These are phyloP conservation scores for Agrocybe praecox DNA, from an alignment of 768 basidiomycete species.

Conservation along the genomic window DNA sequence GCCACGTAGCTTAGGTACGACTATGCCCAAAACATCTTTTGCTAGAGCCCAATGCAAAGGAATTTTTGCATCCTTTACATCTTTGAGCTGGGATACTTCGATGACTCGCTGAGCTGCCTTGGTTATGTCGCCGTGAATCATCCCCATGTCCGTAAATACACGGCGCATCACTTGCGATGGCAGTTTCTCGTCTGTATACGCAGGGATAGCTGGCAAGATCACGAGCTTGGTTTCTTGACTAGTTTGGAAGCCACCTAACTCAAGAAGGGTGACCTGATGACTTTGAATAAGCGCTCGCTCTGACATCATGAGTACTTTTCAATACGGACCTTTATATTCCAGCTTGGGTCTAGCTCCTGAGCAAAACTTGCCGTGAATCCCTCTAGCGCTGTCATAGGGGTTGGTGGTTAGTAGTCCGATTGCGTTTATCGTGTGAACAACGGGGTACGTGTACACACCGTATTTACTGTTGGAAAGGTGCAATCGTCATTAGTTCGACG, in stretches of 20 bases:
- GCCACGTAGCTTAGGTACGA: not conserved
- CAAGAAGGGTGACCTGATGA: constrained; percentile 15
- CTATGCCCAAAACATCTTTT: not conserved
- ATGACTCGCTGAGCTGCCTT: not conserved
- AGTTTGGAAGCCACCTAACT: constrained; percentile 25
- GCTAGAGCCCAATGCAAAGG: not conserved
- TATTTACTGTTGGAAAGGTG: not conserved
- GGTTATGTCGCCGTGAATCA: not conserved
- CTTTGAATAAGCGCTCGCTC: not conserved
- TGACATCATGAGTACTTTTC: not conserved
- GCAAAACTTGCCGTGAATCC: constrained; percentile 32
- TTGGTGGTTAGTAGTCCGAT: not conserved
- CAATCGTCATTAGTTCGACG: not conserved
- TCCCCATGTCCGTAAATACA: not conserved
- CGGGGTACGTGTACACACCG: not conserved
- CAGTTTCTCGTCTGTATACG: constrained; percentile 11
- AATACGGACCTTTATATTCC: constrained; percentile 35
- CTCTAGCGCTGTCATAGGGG: constrained; percentile 27
- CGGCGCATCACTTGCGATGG: not conserved
- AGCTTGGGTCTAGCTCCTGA: constrained; percentile 38
- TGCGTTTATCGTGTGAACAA: not conserved
- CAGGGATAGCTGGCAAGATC: constrained; percentile 21
- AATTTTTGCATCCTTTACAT: not conserved
- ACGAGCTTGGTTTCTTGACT: constrained; percentile 15
- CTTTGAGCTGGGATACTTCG: not conserved